These are phyloP conservation scores for Thielaviopsis musarum DNA, from an alignment of 2,329 filamentous ascomycete species.

Conservation along the genomic window DNA sequence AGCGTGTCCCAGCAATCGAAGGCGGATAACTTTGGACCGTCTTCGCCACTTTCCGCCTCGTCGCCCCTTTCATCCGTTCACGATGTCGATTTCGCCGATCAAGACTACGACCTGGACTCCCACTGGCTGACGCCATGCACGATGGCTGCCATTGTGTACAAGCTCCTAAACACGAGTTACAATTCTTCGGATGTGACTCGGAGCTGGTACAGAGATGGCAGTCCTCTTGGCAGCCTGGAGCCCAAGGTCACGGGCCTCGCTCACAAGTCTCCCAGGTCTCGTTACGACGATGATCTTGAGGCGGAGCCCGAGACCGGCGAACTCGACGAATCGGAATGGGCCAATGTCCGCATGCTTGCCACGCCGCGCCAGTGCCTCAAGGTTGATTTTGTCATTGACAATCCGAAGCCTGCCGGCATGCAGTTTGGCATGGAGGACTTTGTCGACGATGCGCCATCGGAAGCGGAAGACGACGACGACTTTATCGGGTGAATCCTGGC, in stretches of 20 bases:
- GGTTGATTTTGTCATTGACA: conserved; percentile 40
- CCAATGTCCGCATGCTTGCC: neutral
- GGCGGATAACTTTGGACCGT: neutral
- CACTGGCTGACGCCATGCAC: neutral
- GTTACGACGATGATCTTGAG: neutral
- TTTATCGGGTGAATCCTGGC: neutral
- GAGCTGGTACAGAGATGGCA: neutral
- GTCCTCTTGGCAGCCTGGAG: neutral
- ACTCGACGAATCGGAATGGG: neutral
- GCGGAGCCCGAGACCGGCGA: neutral
- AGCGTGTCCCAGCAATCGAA: neutral
- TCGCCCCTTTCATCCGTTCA: neutral
- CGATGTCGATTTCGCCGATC: neutral
- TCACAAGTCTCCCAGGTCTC: neutral
- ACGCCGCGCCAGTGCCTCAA: neutral
- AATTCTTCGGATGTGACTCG: neutral
- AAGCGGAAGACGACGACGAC: conserved; percentile 22
- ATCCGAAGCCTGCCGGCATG: conserved; percentile 52
- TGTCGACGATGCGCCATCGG: conserved; percentile 37
- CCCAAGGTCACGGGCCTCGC: neutral
- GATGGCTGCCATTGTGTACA: neutral
- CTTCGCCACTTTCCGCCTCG: neutral
- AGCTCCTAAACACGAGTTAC: neutral
- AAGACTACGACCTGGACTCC: neutral
- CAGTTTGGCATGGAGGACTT: conserved; percentile 60